Base-by-base conservation (phyloP, 164 flowering plant genomes). In the Echeveria elegans region DNA sequence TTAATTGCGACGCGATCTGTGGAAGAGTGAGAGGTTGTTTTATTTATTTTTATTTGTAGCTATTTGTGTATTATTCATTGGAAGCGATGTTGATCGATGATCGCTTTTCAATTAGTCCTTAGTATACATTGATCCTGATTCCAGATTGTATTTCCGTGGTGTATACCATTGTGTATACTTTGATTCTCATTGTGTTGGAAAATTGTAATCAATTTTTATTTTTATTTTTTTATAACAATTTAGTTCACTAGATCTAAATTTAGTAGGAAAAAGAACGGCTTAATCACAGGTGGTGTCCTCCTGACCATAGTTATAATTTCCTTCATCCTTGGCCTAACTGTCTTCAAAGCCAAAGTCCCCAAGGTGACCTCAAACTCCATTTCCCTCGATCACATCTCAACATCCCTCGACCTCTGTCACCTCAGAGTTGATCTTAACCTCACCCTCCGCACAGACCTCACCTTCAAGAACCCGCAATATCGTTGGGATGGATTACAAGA, bases 401-500 rank as follows among this genome's bases (percentile, higher is more conserved):
- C 77, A 34, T 67, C 82, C 5, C 16, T 88, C 34, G 79, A 81
- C 69, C 1, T 75, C 16, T 68, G 72, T 2, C 32, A 64, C 6
- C 15, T 83, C 21, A 28, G 73, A 0, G 80, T 85, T 15, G 53
- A 66, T 66, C 23, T 92, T 23, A 92, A 92, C 71, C 45, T 85
- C 36, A 79, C 80, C 41, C 76, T 92, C 15, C 74, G 30, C 66
- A 65, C 77, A 14, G 69, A 72, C 53, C 47, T 88, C 68, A 50
- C 88, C 40, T 68, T 92, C 19, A 72, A 72, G 8, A 92, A 90
- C 74, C 96, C 96, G 0, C n/a, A 92, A 92, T 79, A 75, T 73
- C 48, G 88, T 82, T 0, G 83, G 90, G 2, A 80, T 86, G 81
- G 78, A 73, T 75, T 88, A 79, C 81, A 23, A 21, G 16, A 69